Percentiles rank a stretch among this genome's conserved stretches.
Evolutionary conservation across 1,284 basidiomycete species (phyloP).

Genomic region (Melampsora larici-populina): DNA sequence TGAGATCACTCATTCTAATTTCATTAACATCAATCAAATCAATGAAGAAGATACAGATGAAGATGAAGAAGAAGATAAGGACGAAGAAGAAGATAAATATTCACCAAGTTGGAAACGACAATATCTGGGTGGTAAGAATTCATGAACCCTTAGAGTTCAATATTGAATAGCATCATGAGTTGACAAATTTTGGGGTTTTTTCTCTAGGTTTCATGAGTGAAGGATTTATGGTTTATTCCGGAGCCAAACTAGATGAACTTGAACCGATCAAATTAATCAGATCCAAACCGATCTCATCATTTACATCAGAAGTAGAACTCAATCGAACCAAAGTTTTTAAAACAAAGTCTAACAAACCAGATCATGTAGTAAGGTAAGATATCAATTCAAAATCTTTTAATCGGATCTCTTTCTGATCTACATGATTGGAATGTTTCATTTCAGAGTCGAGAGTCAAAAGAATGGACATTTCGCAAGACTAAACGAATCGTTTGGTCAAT

Average conservation of each 20-base stretch:
- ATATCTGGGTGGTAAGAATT: slow-evolving; percentile 1
- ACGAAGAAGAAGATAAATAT: too few relatives aligned
- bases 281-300: not conserved
- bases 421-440: not conserved
- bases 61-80: too few relatives aligned
- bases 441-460: slow-evolving; percentile 32
- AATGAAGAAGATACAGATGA: too few relatives aligned
- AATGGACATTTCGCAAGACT: slow-evolving; percentile 37
- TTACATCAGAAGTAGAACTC: not conserved
- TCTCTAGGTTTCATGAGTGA: too few relatives aligned
- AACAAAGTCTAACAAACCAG: not conserved
- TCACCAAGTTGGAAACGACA: not conserved
- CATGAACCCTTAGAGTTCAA: not conserved
- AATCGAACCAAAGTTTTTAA: not conserved
- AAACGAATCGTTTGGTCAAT: slow-evolving; percentile 32
- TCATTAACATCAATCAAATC: too few relatives aligned
- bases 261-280: slow-evolving; percentile 27
- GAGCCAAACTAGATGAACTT: slow-evolving; percentile 13
- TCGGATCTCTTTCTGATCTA: not conserved
- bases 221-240: slow-evolving; percentile 34
- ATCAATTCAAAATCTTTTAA: not conserved
- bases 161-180: too few relatives aligned
- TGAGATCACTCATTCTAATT: too few relatives aligned
- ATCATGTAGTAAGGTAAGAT: slow-evolving; percentile 31
- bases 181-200: not conserved